phyloP scores from a whole-genome alignment of 2,329 filamentous ascomycete species.

The Hypoxylon sp. region DNA sequence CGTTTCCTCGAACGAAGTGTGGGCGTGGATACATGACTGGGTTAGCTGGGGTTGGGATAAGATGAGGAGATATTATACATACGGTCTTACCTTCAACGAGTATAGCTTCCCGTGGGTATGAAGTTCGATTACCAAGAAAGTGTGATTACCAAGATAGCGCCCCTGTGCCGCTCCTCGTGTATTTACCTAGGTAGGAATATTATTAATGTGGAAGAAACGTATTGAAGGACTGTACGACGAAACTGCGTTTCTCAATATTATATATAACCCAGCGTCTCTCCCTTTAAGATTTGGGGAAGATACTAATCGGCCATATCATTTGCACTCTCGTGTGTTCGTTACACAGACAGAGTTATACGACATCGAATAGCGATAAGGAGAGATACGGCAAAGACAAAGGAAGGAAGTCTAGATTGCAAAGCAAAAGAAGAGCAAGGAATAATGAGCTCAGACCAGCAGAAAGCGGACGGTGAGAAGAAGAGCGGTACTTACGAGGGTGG shows the following conservation, averaged over 20 bases:
- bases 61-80: background rate
- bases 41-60: background rate
- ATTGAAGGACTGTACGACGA: background rate
- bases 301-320: background rate
- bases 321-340: background rate
- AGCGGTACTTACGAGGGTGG: constrained; percentile 61
- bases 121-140: background rate
- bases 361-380: background rate
- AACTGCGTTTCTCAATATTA: background rate
- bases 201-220: background rate
- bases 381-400: background rate
- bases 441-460: constrained; percentile 25
- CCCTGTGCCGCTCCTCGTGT: background rate
- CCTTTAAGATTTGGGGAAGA: background rate
- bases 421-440: background rate
- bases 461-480: background rate
- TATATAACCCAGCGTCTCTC: background rate
- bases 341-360: background rate
- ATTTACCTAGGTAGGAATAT: background rate
- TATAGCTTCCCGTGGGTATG: background rate
- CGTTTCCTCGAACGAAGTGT: background rate
- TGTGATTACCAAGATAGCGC: too few species aligned
- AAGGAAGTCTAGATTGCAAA: background rate
- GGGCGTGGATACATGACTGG: background rate
- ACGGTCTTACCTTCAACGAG: background rate